These are phyloP conservation scores for Tripterygium wilfordii DNA, from an alignment of 177 flowering plant species.

Conservation along the genomic window DNA sequence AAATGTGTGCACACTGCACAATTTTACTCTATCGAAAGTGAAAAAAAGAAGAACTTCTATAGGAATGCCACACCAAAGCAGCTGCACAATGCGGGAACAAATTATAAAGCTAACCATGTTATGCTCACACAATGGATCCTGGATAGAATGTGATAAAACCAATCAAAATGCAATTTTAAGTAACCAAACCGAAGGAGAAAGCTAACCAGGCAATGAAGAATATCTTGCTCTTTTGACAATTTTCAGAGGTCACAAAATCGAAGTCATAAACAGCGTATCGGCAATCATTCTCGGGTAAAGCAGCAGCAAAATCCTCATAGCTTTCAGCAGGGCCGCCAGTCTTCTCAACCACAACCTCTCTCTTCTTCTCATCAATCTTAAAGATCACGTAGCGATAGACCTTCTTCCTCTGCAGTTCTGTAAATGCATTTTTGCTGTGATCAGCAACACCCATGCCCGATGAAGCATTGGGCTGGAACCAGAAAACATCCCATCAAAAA, in stretches of 20 bases:
- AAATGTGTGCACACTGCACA: no score
- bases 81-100: no score
- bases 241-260: constrained; percentile 68
- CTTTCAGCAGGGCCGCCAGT: constrained; percentile 64
- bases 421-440: constrained; percentile 37
- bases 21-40: neutral
- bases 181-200: constrained; percentile 2
- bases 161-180: no score
- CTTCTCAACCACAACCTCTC: constrained; percentile 71
- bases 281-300: constrained; percentile 72
- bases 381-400: constrained; percentile 61
- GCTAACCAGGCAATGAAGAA: constrained; percentile 78
- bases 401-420: constrained; percentile 64
- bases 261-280: constrained; percentile 73
- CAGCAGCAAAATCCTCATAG: constrained; percentile 59
- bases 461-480: constrained; percentile 53
- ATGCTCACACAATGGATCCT: no score
- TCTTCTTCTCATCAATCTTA: constrained; percentile 70
- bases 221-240: constrained; percentile 83
- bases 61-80: no score
- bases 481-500: constrained; percentile 7
- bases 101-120: no score
- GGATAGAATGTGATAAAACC: no score
- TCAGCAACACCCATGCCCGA: constrained; percentile 72
- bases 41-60: no score